Base-by-base conservation (phyloP, 176 grass and related monocot genomes). In the Cenchrus purpureus region DNA sequence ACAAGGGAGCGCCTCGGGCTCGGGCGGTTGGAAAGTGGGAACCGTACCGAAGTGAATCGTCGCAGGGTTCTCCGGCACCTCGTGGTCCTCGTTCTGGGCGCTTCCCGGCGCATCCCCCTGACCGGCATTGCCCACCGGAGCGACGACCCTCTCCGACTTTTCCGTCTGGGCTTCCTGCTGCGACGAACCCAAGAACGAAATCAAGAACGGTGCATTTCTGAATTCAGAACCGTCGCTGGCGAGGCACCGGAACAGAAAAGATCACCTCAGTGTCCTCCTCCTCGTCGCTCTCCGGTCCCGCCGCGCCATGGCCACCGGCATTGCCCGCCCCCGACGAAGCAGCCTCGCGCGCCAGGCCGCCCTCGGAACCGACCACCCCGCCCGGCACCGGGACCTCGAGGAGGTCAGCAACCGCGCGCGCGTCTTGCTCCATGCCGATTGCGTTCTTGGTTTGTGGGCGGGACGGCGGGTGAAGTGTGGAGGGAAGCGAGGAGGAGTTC, bases 341-440 rank as follows among this genome's bases (percentile, higher is more conserved):
- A 40, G 2, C 28, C 25, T 46, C 65, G 4, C 52, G 7, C 8
- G 0, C 7, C 20, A 12, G 1, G 17, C 42, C 68, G 68, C 44
- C 8, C 17, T 12, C 51, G 19, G 52, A 22, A 16, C 12, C 37
- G 34, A 1, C 58, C 17, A 58, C 17, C 65, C 31, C 55, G 11
- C 16, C n/a, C 67, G 5, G 31, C 11, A 3, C 28, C 19, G 10
- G 32, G 59, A 14, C 87, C 60, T 85, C 44, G 10, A 42, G 19
- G 9, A 10, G 69, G 65, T 20, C 61, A 45, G 7, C 28, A 20
- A 9, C 13, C 61, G 11, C 14, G 40, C 45, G 40, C 61, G 76
- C 40, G 8, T 62, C n/a, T 56, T 71, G 32, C 63, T 82, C 83
- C 79, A 90, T 86, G 56, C 12, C 6, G 16, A 46, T 56, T 0